Percentiles rank a stretch among this genome's conserved stretches.
phyloP scores from a whole-genome alignment of 1,139 yeast species.

The Geotrichum macrosporum region DNA sequence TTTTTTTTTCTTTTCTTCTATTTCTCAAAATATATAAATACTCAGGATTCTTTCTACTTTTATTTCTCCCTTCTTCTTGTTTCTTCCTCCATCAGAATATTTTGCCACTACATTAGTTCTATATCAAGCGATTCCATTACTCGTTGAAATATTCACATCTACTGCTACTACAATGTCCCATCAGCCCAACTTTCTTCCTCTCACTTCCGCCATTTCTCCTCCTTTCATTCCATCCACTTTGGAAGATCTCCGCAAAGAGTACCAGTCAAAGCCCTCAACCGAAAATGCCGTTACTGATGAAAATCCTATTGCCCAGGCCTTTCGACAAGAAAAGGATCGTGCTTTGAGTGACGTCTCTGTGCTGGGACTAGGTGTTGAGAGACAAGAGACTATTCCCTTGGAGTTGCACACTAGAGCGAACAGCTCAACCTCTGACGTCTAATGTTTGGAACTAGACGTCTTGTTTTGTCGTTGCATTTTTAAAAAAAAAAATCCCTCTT shows the following conservation, averaged over 20 bases:
- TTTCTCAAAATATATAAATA: not conserved
- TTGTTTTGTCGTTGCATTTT: too few species aligned
- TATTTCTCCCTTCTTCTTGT: not conserved
- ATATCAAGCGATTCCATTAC: too few species aligned
- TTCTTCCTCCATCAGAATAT: too few species aligned
- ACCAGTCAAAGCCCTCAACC: not conserved
- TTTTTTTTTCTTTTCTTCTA: too few species aligned
- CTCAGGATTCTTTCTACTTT: not conserved
- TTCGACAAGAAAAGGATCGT: constrained; percentile 9
- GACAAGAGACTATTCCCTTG: not conserved
- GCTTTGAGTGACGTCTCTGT: constrained; percentile 7
- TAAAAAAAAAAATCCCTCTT: not conserved
- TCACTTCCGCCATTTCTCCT: constrained; percentile 17
- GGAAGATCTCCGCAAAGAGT: constrained; percentile 7
- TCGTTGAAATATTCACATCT: not conserved
- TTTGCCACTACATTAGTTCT: too few species aligned
- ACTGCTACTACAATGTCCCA: constrained; percentile 9
- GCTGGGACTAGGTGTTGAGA: not conserved
- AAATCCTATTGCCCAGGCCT: constrained; percentile 1
- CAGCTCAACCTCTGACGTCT: not conserved
- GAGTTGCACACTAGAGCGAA: constrained; percentile 1
- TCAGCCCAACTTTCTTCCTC: constrained; percentile 7
- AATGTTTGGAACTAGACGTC: too few species aligned
- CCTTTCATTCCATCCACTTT: constrained; percentile 13
- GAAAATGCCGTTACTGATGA: constrained; percentile 1